Percentiles rank a stretch among this genome's conserved stretches.
Evolutionary conservation across 83 land plant genomes (phyloP).

Genomic region (Thuja plicata): DNA sequence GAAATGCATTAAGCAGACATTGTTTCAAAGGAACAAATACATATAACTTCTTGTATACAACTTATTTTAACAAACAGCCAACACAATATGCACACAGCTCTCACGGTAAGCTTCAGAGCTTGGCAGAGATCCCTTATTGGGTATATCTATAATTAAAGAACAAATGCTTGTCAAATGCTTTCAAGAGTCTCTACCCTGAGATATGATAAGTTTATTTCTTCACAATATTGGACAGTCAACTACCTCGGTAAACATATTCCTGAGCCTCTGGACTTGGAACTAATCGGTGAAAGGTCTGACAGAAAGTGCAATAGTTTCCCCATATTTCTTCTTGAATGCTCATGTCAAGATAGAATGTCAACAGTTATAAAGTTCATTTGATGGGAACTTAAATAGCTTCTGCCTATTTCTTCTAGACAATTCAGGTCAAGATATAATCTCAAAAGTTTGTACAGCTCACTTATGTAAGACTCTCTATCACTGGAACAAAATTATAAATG

Average conservation of each 20-base stretch:
- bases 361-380: not conserved
- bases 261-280: not conserved
- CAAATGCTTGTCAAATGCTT: not conserved
- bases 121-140: not conserved
- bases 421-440: not conserved
- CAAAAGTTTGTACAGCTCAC: not conserved
- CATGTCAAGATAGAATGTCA: not conserved
- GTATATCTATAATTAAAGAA: not conserved
- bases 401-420: not conserved
- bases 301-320: not conserved
- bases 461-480: not conserved
- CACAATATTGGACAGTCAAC: not conserved
- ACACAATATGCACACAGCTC: not conserved
- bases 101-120: not conserved
- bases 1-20: not conserved
- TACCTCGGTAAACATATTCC: not conserved
- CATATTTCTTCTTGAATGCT: not conserved
- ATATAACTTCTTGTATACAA: not conserved
- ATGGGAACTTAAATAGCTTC: not conserved
- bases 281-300: not conserved
- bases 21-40: not conserved
- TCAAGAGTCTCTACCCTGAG: not conserved
- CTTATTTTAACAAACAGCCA: conserved; percentile 3
- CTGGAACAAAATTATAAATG: not conserved
- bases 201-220: not conserved